Conservation (phyloP, 208 protist genomes). For the Leishmania arabica region DNA sequence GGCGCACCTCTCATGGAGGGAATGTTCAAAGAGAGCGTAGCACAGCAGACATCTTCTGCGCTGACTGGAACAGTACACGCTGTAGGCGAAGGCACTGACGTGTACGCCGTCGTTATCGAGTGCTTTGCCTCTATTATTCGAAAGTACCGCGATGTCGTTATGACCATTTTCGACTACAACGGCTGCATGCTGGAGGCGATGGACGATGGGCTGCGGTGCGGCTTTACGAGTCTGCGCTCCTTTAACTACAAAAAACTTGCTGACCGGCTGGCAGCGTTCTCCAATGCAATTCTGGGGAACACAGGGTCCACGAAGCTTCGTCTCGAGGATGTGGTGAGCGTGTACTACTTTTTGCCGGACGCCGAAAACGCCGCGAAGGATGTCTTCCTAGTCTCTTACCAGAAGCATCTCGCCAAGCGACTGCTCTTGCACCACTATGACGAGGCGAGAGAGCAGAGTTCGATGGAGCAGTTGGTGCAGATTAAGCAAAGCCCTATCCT, state of each 20-base stretch:
- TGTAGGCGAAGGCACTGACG: conserved; percentile 10
- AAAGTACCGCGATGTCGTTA: conserved; percentile 27
- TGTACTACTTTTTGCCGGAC: conserved; percentile 59
- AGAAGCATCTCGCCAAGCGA: conserved; percentile 36
- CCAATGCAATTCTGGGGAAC: conserved; percentile 15
- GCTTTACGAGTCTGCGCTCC: conserved; percentile 20
- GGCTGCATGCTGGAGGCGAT: conserved; percentile 45
- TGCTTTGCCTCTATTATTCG: conserved; percentile 22
- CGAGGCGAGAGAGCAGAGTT: conserved; percentile 25
- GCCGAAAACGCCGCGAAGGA: conserved; percentile 38
- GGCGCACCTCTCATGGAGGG: conserved; percentile 29
- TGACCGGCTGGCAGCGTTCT: conserved; percentile 27
- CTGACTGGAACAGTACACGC: conserved; percentile 10
- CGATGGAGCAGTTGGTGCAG: conserved; percentile 37
- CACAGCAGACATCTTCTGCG: conserved; percentile 9
- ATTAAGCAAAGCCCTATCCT: conserved; percentile 50
- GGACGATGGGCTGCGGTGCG: conserved; percentile 38
- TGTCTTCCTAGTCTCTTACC: conserved; percentile 37
- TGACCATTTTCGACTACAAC: conserved; percentile 36
- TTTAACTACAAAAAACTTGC: conserved; percentile 33
- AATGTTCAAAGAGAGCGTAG: conserved; percentile 34
- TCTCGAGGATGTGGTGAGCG: conserved; percentile 47
- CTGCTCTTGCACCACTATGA: conserved; percentile 38
- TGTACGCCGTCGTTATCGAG: conserved; percentile 22
- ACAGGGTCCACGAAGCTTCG: conserved; percentile 15